Evolutionary conservation across 331 rosid species (phyloP), one percentile per base, ranked within the genome.

Genomic region (Arachis monticola): DNA sequence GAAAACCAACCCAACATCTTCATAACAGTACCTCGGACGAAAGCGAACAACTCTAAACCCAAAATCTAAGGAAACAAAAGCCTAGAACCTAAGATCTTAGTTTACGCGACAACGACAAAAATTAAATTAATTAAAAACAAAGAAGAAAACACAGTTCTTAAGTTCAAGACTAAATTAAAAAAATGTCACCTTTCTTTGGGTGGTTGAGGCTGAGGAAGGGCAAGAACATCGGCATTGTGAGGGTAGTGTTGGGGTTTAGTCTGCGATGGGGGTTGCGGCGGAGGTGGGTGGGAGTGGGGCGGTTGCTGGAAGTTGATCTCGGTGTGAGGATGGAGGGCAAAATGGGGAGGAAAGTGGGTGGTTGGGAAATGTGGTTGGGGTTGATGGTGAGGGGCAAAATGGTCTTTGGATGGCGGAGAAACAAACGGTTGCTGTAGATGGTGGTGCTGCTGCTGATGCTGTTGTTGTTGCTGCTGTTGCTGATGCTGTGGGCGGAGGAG

Each of bases 321-420:
- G 40, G 30, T 73, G 17, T 30, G 76, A n/a, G 84, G 59, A 50
- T 83, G 83, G 85, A 80, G 87, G 87, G 90, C 77, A 85, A 91
- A 91, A 83, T 88, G 93, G 91, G 96, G 32, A 83, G 89, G 73
- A 56, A 81, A 86, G 69, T 88, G 92, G 59, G 82, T 63, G 65
- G 85, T 13, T 55, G 70, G 83, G 64, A 66, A 85, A 67, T 82
- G 83, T 1, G 77, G 75, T 22, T 61, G 83, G 32, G 38, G 38
- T 35, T 35, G 38, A 35, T 35, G 57, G 22, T 60, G 84, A 78
- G 79, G 83, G 87, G 87, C 52, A 86, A 83, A 88, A 79, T 85
- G 86, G 90, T 85, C 90, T 73, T 75, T 85, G 1, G 62, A 55
- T 0, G 74, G 55, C 3, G 71, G 67, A 69, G 60, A 64, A 10